A percentile compares a stretch with the other conserved stretches of the same genome.
Conservation (phyloP, 371 early-diverging fungal species). For the Rhizopus stolonifer region DNA sequence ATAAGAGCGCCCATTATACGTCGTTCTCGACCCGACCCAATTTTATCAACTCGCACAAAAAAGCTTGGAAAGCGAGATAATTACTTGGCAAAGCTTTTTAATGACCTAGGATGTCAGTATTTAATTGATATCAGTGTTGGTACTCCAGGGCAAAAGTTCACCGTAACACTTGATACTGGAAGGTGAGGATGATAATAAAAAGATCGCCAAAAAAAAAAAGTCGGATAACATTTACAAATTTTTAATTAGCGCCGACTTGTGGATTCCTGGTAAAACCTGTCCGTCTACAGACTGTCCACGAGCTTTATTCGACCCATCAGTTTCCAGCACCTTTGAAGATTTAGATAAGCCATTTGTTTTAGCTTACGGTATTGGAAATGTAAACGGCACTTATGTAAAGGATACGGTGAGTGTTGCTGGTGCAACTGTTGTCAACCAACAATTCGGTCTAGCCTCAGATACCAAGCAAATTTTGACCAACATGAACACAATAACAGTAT, state of each 20-base stretch:
- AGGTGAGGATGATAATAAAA: conserved; percentile 27
- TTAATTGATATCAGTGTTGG: conserved; percentile 38
- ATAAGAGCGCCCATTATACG: conserved; percentile 18
- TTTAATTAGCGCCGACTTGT: conserved; percentile 42
- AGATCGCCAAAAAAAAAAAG: conserved; percentile 1
- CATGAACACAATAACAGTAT: conserved; percentile 20
- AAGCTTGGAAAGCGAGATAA: conserved; percentile 17
- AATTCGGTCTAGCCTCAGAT: conserved; percentile 39
- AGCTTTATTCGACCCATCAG: conserved; percentile 22
- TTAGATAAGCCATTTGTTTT: conserved; percentile 24
- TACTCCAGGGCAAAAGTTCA: conserved; percentile 40
- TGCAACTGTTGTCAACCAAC: conserved; percentile 31
- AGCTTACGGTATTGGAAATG: conserved; percentile 43
- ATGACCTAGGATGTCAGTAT: conserved; percentile 40
- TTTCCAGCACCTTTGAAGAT: conserved; percentile 33
- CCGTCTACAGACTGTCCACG: conserved; percentile 38
- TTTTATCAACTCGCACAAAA: conserved; percentile 15
- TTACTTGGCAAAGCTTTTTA: conserved; percentile 29
- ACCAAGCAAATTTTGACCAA: conserved; percentile 37
- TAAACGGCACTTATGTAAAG: conserved; percentile 42
- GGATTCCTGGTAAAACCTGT: conserved; percentile 43
- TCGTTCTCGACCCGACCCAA: conserved; percentile 12
- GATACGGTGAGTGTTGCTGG: conserved; percentile 42
- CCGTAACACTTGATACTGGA: conserved; percentile 48
- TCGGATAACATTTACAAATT: conserved; percentile 2